phyloP scores from a whole-genome alignment of 805 yeast species.

The Ogataea degrootiae region DNA sequence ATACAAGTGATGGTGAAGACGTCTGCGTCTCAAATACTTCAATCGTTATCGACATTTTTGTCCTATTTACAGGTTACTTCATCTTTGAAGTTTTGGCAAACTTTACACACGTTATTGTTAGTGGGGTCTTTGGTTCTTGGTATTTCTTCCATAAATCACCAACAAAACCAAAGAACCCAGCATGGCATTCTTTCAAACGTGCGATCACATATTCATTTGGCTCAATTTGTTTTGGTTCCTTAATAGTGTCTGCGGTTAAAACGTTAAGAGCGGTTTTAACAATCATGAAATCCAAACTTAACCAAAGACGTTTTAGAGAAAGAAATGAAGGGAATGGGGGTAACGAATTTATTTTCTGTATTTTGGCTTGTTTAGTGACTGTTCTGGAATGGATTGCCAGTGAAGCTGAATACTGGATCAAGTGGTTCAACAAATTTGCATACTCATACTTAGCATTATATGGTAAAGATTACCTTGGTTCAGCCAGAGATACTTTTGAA shows the following conservation, averaged over 20 bases:
- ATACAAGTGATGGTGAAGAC: constrained; percentile 24
- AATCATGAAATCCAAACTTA: constrained; percentile 41
- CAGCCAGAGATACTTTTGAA: constrained; percentile 81
- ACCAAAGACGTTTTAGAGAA: constrained; percentile 22
- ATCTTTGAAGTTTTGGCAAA: constrained; percentile 80
- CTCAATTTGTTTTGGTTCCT: constrained; percentile 75
- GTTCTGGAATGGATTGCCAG: constrained; percentile 62
- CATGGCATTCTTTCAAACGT: constrained; percentile 69
- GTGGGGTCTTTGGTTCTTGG: constrained; percentile 91
- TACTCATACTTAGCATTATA: constrained; percentile 82
- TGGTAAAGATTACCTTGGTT: constrained; percentile 69
- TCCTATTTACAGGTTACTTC: constrained; percentile 78
- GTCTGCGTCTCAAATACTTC: constrained; percentile 28
- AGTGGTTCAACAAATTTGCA: constrained; percentile 88
- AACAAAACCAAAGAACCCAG: constrained; percentile 70
- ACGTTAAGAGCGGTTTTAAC: constrained; percentile 53
- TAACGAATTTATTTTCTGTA: constrained; percentile 45
- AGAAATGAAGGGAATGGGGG: constrained; percentile 46
- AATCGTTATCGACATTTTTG: constrained; percentile 41
- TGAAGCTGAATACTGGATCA: constrained; percentile 39
- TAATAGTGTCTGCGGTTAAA: constrained; percentile 73
- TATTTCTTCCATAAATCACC: constrained; percentile 57
- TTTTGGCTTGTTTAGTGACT: constrained; percentile 39
- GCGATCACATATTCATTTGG: constrained; percentile 87
- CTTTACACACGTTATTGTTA: constrained; percentile 71